Conservation (phyloP, 176 grass and related monocot species). For the Aegilops tauschii region DNA sequence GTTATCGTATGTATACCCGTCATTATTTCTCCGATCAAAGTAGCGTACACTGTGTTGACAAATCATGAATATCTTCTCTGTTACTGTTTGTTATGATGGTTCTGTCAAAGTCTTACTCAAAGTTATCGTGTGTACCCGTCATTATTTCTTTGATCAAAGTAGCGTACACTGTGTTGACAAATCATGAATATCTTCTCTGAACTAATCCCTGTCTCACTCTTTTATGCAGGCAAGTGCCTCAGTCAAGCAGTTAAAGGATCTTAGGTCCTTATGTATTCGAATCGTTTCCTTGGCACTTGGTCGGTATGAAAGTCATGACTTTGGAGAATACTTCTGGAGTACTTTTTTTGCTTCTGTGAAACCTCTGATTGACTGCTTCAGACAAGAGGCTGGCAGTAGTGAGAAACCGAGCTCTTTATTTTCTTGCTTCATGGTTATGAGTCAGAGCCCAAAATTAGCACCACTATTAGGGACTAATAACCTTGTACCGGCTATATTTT, state of each 20-base stretch:
- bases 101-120: neutral
- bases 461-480: conserved; percentile 65
- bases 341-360: conserved; percentile 73
- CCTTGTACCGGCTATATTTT: conserved; percentile 75
- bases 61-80: conserved; percentile 12
- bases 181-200: conserved; percentile 8
- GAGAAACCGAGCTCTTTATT: conserved; percentile 89
- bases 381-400: conserved; percentile 81
- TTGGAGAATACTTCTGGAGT: conserved; percentile 79
- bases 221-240: conserved; percentile 52
- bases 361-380: conserved; percentile 79
- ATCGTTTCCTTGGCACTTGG: conserved; percentile 69
- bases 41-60: neutral
- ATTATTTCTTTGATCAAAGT: neutral
- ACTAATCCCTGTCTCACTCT: conserved; percentile 13
- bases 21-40: neutral
- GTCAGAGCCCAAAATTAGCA: conserved; percentile 67
- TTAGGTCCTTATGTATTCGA: conserved; percentile 73
- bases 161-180: conserved; percentile 3
- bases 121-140: neutral
- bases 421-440: conserved; percentile 89
- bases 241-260: conserved; percentile 78
- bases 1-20: neutral
- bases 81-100: neutral
- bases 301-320: conserved; percentile 64